Conservation (phyloP, 2,329 filamentous ascomycete species). For the Verticillium albo-atrum region DNA sequence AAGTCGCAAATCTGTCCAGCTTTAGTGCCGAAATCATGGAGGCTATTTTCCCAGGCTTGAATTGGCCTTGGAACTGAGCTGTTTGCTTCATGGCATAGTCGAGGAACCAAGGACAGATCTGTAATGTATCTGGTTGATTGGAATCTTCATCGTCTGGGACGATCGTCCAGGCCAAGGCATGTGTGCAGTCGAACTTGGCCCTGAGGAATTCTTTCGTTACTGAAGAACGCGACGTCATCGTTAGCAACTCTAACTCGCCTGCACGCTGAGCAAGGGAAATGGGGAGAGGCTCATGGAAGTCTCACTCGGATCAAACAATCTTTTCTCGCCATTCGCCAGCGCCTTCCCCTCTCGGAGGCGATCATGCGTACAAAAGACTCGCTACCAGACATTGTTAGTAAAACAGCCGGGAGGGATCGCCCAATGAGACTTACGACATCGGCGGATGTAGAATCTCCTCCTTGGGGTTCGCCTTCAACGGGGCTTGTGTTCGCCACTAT, state of each 20-base stretch:
- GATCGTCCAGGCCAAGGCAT: constrained; percentile 3
- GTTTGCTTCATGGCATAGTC: constrained; percentile 2
- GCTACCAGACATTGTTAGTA: not conserved
- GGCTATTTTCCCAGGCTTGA: not conserved
- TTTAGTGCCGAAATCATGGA: not conserved
- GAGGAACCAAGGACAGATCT: constrained; percentile 2
- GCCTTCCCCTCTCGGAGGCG: not conserved
- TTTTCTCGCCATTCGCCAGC: not conserved
- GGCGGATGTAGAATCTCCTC: not conserved
- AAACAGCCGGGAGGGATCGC: not conserved
- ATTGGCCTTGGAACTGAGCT: not conserved
- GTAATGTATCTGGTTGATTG: not conserved
- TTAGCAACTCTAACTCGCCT: not conserved
- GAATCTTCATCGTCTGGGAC: not conserved
- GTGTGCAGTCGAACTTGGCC: constrained; percentile 2
- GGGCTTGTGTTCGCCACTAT: too few relatives aligned
- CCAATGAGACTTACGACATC: constrained; percentile 3
- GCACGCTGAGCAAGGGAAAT: too few relatives aligned
- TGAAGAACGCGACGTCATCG: not conserved
- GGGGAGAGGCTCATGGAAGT: too few relatives aligned
- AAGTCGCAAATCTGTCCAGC: not conserved
- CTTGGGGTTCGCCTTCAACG: too few relatives aligned
- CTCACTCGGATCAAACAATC: not conserved
- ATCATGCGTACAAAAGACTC: constrained; percentile 1
- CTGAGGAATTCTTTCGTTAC: not conserved